phyloP scores from a whole-genome alignment of 345 rosid genomes.

The Dovyalis caffra region DNA sequence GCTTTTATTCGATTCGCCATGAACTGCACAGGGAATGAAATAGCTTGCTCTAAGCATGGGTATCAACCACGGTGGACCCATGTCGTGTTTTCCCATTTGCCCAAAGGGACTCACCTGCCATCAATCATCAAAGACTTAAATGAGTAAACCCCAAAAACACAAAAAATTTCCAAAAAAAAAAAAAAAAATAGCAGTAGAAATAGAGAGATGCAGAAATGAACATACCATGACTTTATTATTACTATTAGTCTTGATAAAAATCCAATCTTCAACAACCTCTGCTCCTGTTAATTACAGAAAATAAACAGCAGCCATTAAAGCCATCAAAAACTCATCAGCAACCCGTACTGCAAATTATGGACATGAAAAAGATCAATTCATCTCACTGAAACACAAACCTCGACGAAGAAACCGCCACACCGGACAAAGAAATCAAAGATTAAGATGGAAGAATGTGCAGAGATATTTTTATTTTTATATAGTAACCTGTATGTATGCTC shows the following conservation, averaged over 20 bases:
- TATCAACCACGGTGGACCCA: conserved; percentile 67
- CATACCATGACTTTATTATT: conserved; percentile 46
- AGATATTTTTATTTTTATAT: not conserved
- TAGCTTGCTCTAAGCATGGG: conserved; percentile 74
- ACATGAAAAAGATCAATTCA: not conserved
- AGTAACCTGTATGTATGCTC: not conserved
- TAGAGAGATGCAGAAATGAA: not conserved
- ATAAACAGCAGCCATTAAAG: conserved; percentile 30
- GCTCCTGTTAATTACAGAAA: conserved; percentile 17
- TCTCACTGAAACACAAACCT: not conserved
- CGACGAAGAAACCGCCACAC: not conserved
- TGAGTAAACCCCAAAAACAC: not conserved
- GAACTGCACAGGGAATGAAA: conserved; percentile 61
- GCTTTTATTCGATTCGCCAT: conserved; percentile 64
- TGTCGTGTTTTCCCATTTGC: conserved; percentile 12
- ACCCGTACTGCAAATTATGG: not conserved
- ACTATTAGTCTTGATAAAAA: not conserved
- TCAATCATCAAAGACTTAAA: not conserved
- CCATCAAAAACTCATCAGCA: not conserved
- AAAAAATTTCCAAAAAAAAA: not conserved
- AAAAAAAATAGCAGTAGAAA: not conserved
- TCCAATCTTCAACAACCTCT: conserved; percentile 18
- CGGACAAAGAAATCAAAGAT: not conserved
- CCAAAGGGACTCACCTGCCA: conserved; percentile 21
- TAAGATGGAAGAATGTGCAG: not conserved